Evolutionary conservation across 1,284 basidiomycete species (phyloP).

Genomic region (Heterobasidion irregulare): DNA sequence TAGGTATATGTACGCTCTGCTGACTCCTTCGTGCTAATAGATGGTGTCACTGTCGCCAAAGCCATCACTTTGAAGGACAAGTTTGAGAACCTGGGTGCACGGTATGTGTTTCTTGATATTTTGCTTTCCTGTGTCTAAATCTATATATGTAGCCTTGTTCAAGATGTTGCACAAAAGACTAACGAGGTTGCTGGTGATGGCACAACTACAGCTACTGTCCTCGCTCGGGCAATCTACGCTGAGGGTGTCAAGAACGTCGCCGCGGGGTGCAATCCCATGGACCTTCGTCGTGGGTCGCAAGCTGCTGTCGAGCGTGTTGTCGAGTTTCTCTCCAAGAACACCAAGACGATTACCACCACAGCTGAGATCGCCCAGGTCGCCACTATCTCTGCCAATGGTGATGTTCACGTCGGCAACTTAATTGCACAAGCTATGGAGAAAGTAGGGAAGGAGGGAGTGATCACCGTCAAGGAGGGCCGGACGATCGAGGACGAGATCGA

Average conservation of each 20-base stretch:
- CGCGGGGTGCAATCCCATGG: slow-evolving; percentile 99
- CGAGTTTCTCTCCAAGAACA: slow-evolving; percentile 83
- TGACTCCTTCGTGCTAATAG: slow-evolving; percentile 28
- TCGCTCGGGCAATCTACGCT: slow-evolving; percentile 94
- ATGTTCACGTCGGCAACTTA: slow-evolving; percentile 88
- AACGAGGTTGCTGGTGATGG: slow-evolving; percentile 98
- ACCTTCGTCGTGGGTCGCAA: slow-evolving; percentile 93
- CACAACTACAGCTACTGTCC: slow-evolving; percentile 95
- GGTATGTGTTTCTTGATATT: slow-evolving; percentile 40
- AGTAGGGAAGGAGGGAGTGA: slow-evolving; percentile 99
- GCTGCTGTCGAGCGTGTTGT: slow-evolving; percentile 96
- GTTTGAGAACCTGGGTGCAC: slow-evolving; percentile 98
- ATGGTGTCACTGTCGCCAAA: slow-evolving; percentile 98
- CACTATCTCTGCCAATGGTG: slow-evolving; percentile 97
- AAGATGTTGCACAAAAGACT: slow-evolving; percentile 94
- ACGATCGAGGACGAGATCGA: slow-evolving; percentile 99
- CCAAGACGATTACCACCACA: slow-evolving; percentile 93
- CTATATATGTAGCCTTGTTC: slow-evolving; percentile 59
- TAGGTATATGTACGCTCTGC: neutral
- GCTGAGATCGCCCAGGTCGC: slow-evolving; percentile 98
- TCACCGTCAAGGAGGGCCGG: slow-evolving; percentile 97
- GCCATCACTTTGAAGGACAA: slow-evolving; percentile 93
- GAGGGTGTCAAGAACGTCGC: slow-evolving; percentile 99
- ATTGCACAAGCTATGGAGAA: slow-evolving; percentile 99
- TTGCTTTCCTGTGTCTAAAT: slow-evolving; percentile 3